A percentile compares a stretch with the other conserved stretches of the same genome.
Conservation (phyloP, 345 rosid genomes). For the Pseudoturritis turrita region DNA sequence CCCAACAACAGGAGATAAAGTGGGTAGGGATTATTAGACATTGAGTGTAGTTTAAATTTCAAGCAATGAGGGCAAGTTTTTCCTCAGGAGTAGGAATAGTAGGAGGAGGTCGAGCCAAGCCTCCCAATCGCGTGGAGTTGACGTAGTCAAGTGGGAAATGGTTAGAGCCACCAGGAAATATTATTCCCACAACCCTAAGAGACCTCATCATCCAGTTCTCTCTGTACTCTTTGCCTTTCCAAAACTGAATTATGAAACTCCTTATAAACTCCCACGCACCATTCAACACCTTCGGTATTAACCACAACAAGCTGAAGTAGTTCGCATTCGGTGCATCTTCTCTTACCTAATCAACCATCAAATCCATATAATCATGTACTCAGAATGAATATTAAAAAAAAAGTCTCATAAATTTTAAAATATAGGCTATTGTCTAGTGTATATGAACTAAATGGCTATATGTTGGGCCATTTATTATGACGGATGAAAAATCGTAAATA, state of each 20-base stretch:
- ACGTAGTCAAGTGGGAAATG: slow-evolving; percentile 40
- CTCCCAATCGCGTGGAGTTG: slow-evolving; percentile 37
- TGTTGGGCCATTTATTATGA: too few relatives aligned
- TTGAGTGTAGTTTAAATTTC: background rate
- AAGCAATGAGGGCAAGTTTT: slow-evolving; percentile 26
- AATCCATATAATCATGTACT: background rate
- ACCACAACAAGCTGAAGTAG: slow-evolving; percentile 23
- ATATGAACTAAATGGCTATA: too few relatives aligned
- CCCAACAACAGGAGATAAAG: too few relatives aligned
- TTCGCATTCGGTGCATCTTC: slow-evolving; percentile 40
- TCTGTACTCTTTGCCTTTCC: slow-evolving; percentile 34
- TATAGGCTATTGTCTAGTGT: too few relatives aligned
- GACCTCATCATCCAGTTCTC: slow-evolving; percentile 36
- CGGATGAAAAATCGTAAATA: too few relatives aligned
- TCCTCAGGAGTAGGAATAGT: background rate
- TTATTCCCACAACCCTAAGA: slow-evolving; percentile 28
- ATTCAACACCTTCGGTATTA: slow-evolving; percentile 26
- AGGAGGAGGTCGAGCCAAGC: slow-evolving; percentile 21
- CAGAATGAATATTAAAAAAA: background rate
- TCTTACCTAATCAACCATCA: slow-evolving; percentile 21
- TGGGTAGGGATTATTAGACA: too few relatives aligned
- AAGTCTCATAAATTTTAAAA: too few relatives aligned
- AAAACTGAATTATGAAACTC: slow-evolving; percentile 30
- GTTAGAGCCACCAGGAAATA: slow-evolving; percentile 36
- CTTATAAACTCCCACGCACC: slow-evolving; percentile 47